These are phyloP conservation scores for Leptographium lundbergii DNA, from an alignment of 2,329 filamentous ascomycete species.

Conservation along the genomic window DNA sequence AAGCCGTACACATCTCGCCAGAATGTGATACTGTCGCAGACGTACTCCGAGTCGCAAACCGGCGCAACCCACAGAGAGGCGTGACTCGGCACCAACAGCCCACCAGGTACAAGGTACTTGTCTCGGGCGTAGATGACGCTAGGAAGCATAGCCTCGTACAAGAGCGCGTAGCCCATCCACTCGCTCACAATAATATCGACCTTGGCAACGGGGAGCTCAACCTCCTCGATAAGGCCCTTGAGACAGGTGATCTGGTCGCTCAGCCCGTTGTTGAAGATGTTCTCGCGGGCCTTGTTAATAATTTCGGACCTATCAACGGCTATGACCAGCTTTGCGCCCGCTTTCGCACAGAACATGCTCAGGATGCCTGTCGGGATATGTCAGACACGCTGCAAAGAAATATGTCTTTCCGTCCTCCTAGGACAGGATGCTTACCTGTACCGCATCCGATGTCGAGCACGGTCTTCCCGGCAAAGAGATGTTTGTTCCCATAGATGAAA, in stretches of 20 bases:
- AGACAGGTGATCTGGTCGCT: constrained; percentile 64
- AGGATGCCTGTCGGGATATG: constrained; percentile 46
- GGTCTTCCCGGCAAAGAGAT: constrained; percentile 72
- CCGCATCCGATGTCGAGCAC: constrained; percentile 88
- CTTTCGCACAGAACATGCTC: constrained; percentile 88
- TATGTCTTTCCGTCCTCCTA: constrained; percentile 7
- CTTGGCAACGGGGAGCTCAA: constrained; percentile 60
- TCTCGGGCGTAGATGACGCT: constrained; percentile 83
- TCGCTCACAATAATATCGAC: constrained; percentile 94
- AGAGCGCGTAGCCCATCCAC: constrained; percentile 93
- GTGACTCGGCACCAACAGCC: constrained; percentile 78
- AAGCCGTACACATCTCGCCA: constrained; percentile 94
- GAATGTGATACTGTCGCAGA: constrained; percentile 66
- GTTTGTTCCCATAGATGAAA: constrained; percentile 86
- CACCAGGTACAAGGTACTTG: constrained; percentile 66
- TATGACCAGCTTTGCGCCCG: constrained; percentile 74
- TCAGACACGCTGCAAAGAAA: neutral
- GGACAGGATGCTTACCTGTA: constrained; percentile 31
- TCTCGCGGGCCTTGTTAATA: constrained; percentile 74
- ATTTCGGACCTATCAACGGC: constrained; percentile 90
- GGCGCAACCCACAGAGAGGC: constrained; percentile 74
- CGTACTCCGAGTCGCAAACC: constrained; percentile 62
- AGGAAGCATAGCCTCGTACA: constrained; percentile 94
- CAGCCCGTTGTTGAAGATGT: constrained; percentile 70
- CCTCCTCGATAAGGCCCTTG: constrained; percentile 79